Conservation (phyloP, 768 basidiomycete genomes). For the Naganishia onofrii region DNA sequence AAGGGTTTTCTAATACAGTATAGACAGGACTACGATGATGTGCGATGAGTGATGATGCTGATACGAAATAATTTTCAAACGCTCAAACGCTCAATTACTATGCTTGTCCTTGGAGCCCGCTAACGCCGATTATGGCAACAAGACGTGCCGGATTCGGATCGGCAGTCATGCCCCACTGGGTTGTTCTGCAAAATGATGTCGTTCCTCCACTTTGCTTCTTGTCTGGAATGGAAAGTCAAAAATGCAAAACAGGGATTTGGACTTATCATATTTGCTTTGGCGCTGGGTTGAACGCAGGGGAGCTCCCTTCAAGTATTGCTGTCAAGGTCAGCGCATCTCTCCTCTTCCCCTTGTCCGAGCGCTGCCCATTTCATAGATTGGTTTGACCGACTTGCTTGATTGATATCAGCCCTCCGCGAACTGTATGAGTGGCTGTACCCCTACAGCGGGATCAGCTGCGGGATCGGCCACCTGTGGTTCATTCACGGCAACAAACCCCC, state of each 20-base stretch:
- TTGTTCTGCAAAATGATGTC: not conserved
- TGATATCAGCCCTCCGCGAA: not conserved
- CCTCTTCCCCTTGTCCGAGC: not conserved
- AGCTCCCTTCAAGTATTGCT: too few relatives aligned
- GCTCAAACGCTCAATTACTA: not conserved
- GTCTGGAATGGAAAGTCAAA: not conserved
- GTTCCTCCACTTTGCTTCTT: not conserved
- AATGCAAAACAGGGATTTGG: too few relatives aligned
- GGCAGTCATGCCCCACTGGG: not conserved
- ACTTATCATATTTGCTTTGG: not conserved
- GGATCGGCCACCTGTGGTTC: not conserved
- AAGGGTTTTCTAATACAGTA: too few relatives aligned
- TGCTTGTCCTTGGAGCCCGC: not conserved
- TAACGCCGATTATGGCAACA: not conserved
- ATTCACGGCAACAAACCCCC: not conserved
- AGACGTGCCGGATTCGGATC: not conserved
- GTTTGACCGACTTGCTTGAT: not conserved
- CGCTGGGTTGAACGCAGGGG: too few relatives aligned
- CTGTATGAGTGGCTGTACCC: conserved; percentile 3
- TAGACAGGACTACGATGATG: too few relatives aligned
- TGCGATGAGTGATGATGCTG: not conserved
- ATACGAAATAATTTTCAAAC: conserved; percentile 1
- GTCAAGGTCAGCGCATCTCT: not conserved
- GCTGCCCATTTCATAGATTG: not conserved
- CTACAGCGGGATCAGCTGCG: not conserved